Conservation (phyloP, 1,139 yeast species). For the Sugiyamaella pinicola region DNA sequence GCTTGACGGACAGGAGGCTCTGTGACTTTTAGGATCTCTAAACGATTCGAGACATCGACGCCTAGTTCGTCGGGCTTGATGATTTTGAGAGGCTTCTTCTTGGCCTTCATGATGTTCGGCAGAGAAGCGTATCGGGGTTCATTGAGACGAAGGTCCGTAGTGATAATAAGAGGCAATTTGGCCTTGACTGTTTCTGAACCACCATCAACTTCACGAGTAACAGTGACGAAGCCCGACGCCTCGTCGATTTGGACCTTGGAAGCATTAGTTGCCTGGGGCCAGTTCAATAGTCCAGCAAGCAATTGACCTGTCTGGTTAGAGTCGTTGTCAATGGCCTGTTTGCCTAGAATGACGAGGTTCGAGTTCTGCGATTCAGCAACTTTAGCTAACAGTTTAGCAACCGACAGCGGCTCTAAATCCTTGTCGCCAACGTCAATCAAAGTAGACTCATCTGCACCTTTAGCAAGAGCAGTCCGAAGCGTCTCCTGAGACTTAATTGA, state of each 20-base stretch:
- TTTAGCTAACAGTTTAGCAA: conserved; percentile 80
- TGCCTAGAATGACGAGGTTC: conserved; percentile 85
- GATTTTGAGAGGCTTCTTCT: conserved; percentile 87
- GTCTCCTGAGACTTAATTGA: conserved; percentile 85
- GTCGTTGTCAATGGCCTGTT: conserved; percentile 96
- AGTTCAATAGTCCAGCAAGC: conserved; percentile 87
- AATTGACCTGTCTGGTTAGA: conserved; percentile 97
- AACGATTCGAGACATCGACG: conserved; percentile 62
- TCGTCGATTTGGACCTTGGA: conserved; percentile 74
- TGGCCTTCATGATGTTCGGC: conserved; percentile 97
- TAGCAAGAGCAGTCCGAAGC: conserved; percentile 86
- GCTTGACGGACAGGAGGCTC: conserved; percentile 85
- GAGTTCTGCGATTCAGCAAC: conserved; percentile 70
- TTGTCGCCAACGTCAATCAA: conserved; percentile 74
- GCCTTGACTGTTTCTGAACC: conserved; percentile 86
- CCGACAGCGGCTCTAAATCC: conserved; percentile 81
- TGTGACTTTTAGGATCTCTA: conserved; percentile 70
- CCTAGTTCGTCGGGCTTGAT: conserved; percentile 71
- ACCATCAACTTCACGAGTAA: conserved; percentile 93
- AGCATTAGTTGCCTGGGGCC: conserved; percentile 99
- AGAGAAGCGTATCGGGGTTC: conserved; percentile 92
- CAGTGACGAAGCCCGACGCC: conserved; percentile 64
- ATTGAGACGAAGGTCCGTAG: conserved; percentile 91
- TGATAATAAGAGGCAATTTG: conserved; percentile 78
- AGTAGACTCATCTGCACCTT: conserved; percentile 88